These are phyloP conservation scores for Hypoxylon subgilvum DNA, from an alignment of 495 filamentous ascomycete species.

Conservation along the genomic window DNA sequence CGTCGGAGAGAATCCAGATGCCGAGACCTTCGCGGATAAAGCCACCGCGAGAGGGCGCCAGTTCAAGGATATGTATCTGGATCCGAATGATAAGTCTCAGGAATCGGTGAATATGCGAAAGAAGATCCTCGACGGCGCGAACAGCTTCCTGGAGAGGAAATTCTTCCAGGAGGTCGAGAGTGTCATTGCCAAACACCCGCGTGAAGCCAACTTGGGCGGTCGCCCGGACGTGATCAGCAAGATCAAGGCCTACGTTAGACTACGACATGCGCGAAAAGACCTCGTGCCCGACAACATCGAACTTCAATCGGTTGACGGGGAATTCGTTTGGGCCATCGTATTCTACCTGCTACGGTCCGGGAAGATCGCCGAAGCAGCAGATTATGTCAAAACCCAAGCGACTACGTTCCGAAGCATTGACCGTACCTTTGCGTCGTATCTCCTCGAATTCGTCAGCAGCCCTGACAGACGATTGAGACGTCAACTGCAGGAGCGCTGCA, in stretches of 20 bases:
- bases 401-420: conserved; percentile 85
- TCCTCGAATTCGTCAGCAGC: conserved; percentile 75
- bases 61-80: conserved; percentile 74
- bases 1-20: conserved; percentile 66
- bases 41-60: conserved; percentile 72
- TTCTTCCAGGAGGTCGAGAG: conserved; percentile 74
- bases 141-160: conserved; percentile 73
- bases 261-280: conserved; percentile 76
- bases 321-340: conserved; percentile 91
- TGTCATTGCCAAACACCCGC: conserved; percentile 79
- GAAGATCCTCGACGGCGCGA: conserved; percentile 77
- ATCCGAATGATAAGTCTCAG: conserved; percentile 68
- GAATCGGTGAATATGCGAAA: conserved; percentile 68
- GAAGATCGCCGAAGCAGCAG: conserved; percentile 78
- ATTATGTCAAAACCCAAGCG: conserved; percentile 80
- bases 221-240: conserved; percentile 86
- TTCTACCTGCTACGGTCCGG: conserved; percentile 92
- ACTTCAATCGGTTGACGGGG: conserved; percentile 73
- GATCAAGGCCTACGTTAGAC: conserved; percentile 86
- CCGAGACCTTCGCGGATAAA: conserved; percentile 58
- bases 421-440: conserved; percentile 86
- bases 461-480: conserved; percentile 73
- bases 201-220: conserved; percentile 88
- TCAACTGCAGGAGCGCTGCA: conserved; percentile 82
- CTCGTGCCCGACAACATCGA: conserved; percentile 75